phyloP scores from a whole-genome alignment of 192 early-diverging fungal species.

The Coemansia sp. region DNA sequence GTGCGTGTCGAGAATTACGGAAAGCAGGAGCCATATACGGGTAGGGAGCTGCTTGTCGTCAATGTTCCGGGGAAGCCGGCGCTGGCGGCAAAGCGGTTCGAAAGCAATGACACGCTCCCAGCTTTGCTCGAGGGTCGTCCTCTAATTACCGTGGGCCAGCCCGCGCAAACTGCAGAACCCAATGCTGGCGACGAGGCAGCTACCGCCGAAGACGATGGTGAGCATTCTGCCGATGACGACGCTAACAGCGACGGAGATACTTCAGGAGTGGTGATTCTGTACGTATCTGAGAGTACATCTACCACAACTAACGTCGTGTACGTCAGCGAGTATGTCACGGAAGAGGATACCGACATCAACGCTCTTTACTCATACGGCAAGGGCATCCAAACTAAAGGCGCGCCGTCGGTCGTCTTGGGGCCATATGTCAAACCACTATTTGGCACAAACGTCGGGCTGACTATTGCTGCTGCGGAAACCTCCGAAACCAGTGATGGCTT shows the following conservation, averaged over 20 bases:
- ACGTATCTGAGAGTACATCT: constrained; percentile 41
- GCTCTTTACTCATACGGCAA: constrained; percentile 39
- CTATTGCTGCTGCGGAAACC: constrained; percentile 14
- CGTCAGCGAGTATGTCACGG: constrained; percentile 34
- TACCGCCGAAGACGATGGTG: constrained; percentile 9
- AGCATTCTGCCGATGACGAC: not conserved
- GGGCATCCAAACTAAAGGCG: constrained; percentile 37
- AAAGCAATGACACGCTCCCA: constrained; percentile 21
- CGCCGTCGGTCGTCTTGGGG: constrained; percentile 24
- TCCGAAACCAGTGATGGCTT: constrained; percentile 1
- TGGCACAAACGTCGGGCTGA: constrained; percentile 46
- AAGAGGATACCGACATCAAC: constrained; percentile 29
- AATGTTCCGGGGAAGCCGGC: constrained; percentile 39
- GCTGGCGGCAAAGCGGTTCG: constrained; percentile 17
- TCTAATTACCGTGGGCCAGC: constrained; percentile 36
- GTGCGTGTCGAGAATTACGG: constrained; percentile 50
- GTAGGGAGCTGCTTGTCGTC: constrained; percentile 44
- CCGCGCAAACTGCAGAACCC: not conserved
- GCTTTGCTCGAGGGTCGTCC: constrained; percentile 24
- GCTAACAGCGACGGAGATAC: constrained; percentile 6
- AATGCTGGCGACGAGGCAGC: not conserved
- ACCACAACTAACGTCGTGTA: constrained; percentile 42
- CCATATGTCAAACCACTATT: constrained; percentile 38
- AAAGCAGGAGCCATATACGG: constrained; percentile 38
- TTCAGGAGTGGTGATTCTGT: constrained; percentile 21